Evolutionary conservation across 1,139 yeast genomes (phyloP).

Genomic region (Pichia sp.): DNA sequence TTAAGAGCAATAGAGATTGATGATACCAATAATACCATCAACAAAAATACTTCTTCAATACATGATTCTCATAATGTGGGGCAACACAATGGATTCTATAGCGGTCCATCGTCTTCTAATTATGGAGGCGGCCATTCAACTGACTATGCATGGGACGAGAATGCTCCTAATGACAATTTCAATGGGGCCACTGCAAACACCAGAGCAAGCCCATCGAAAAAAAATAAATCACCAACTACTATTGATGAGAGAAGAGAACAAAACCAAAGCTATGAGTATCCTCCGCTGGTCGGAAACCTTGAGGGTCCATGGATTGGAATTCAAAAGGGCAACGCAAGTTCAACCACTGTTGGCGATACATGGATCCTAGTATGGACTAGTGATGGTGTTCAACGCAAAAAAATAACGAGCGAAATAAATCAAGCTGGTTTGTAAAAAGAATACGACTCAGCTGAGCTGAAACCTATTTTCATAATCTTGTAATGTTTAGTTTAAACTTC

Average conservation of each 20-base stretch:
- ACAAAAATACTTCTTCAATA: not conserved
- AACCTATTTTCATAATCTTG: not conserved
- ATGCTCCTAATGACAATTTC: not conserved
- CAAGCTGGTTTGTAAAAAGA: not conserved
- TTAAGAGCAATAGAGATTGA: constrained; percentile 51
- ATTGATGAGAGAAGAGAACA: constrained; percentile 55
- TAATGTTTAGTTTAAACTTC: constrained; percentile 3
- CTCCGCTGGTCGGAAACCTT: constrained; percentile 58
- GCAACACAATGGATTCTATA: not conserved
- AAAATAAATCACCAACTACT: constrained; percentile 29
- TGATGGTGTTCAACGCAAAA: constrained; percentile 53
- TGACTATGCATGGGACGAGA: constrained; percentile 5
- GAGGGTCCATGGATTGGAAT: constrained; percentile 82
- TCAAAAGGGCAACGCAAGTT: constrained; percentile 39
- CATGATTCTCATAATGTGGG: not conserved
- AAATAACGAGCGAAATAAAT: constrained; percentile 37
- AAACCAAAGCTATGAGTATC: constrained; percentile 71
- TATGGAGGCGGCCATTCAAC: not conserved
- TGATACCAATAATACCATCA: constrained; percentile 5
- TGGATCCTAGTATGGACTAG: constrained; percentile 41
- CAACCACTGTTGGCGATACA: constrained; percentile 40
- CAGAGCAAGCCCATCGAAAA: not conserved
- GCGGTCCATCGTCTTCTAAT: not conserved
- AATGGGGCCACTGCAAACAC: not conserved
- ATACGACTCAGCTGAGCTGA: not conserved